Conservation (phyloP, 2,329 filamentous ascomycete species). For the Hirsutella thompsonii region DNA sequence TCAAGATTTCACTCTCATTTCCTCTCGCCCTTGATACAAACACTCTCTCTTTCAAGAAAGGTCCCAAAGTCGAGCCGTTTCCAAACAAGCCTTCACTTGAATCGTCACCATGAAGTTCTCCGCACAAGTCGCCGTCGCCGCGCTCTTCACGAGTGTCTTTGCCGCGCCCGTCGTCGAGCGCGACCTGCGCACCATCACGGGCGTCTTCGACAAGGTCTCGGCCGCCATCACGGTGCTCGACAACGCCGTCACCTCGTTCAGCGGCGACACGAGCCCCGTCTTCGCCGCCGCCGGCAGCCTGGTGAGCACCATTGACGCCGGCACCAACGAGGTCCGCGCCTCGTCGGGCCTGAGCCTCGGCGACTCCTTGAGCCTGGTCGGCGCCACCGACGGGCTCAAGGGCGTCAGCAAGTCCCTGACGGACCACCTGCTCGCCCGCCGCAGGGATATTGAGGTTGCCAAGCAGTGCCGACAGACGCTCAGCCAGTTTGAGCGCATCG, state of each 20-base stretch:
- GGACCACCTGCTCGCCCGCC: not conserved
- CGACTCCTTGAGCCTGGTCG: conserved; percentile 1
- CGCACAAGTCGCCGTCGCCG: not conserved
- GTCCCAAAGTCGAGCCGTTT: too few relatives aligned
- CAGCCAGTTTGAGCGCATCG: not conserved
- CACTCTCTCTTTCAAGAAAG: too few relatives aligned
- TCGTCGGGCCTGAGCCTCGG: not conserved
- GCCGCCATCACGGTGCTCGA: not conserved
- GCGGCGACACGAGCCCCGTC: not conserved
- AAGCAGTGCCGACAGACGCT: conserved; percentile 2
- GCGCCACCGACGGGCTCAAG: conserved; percentile 1
- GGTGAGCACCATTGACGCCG: not conserved
- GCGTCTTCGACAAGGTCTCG: conserved; percentile 1
- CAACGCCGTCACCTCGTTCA: not conserved
- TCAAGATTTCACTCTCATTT: not conserved
- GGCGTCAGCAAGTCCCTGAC: conserved; percentile 1
- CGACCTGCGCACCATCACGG: not conserved
- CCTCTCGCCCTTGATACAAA: too few relatives aligned
- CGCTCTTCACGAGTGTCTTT: conserved; percentile 1
- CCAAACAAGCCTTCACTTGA: too few relatives aligned
- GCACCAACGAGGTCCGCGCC: not conserved
- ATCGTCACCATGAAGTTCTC: conserved; percentile 2
- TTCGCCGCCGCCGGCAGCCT: not conserved
- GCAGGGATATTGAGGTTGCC: not conserved
- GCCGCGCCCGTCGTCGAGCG: conserved; percentile 1